Evolutionary conservation across 2,329 filamentous ascomycete species (phyloP).

Genomic region (Mariannaea elegans): DNA sequence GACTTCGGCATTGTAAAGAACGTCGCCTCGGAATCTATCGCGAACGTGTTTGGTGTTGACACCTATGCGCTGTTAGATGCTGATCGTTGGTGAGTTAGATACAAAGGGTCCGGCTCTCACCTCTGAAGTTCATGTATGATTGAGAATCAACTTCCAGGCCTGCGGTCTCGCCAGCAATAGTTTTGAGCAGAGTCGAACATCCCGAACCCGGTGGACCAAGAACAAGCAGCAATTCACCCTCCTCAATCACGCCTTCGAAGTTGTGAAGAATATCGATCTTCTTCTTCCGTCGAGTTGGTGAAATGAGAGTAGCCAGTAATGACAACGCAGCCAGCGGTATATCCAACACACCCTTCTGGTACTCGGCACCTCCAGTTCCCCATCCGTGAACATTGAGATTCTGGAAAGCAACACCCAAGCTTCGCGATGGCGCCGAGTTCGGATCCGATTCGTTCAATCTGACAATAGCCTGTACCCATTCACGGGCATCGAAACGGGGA

Average conservation of each 20-base stretch:
- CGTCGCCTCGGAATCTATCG: slow-evolving; percentile 59
- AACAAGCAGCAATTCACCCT: slow-evolving; percentile 42
- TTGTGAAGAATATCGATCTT: slow-evolving; percentile 39
- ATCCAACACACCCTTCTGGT: slow-evolving; percentile 38
- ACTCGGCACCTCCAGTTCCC: slow-evolving; percentile 31
- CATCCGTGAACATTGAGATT: slow-evolving; percentile 41
- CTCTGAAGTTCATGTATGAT: slow-evolving; percentile 61
- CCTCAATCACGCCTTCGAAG: slow-evolving; percentile 42
- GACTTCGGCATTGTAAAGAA: slow-evolving; percentile 71
- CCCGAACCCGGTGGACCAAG: slow-evolving; percentile 64
- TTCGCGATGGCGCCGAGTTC: slow-evolving; percentile 32
- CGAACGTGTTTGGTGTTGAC: slow-evolving; percentile 48
- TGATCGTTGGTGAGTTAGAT: background rate
- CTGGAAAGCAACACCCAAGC: slow-evolving; percentile 40
- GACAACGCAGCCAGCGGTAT: slow-evolving; percentile 28
- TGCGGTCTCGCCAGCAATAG: slow-evolving; percentile 61
- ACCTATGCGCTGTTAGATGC: slow-evolving; percentile 25
- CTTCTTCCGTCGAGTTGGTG: slow-evolving; percentile 2
- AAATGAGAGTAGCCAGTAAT: slow-evolving; percentile 10
- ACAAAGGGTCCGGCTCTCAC: slow-evolving; percentile 32
- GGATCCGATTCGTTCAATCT: slow-evolving; percentile 38
- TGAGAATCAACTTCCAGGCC: slow-evolving; percentile 41
- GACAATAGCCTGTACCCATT: slow-evolving; percentile 41
- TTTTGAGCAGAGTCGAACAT: slow-evolving; percentile 66
- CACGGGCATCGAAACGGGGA: slow-evolving; percentile 36